Base-by-base conservation (phyloP, 371 early-diverging fungal species). In the Basidiobolus meristosporus region DNA sequence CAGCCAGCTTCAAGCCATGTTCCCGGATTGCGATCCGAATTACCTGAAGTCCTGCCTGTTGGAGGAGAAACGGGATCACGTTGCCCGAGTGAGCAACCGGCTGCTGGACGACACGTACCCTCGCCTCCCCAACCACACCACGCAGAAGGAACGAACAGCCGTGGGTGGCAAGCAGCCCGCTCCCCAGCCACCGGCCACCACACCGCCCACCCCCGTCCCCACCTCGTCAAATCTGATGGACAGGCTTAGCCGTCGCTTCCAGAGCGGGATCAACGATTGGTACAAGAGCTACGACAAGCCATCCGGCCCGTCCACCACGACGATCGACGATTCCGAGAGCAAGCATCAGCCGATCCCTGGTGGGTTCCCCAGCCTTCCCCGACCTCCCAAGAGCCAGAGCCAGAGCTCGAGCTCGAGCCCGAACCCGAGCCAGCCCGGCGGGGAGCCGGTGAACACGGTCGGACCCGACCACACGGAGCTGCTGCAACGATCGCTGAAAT, bases 21-120 rank as follows among this genome's bases (percentile, higher is more conserved):
- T 82, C 56, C 69, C 80, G 0, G 73, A 80, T 43, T 73, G 70
- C 19, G 77, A 80, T 36, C 62, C 63, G 19, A 57, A 59, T 1
- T 76, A 60, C 48, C 57, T 85, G 33, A 59, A 62, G 15, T 56
- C 69, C 19, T 46, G 63, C 1, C 32, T 80, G 7, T 49, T 57
- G 11, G 61, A 60, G 19, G 66, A 76, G 43, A 66, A 52, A 3
- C 47, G 56, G 7, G 61, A 73, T 21, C 72, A 71, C 49, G 65
- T 64, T 0, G 60, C 64, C 12, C 62, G 68, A 15, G 73, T 81
- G 1, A 65, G 73, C 23, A 63, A 69, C 39, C 56, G 57, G 43
- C 52, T 85, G 3, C 46, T 77, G 1, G 68, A 69, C 31, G 51
- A 56, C 11, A 57, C 61, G n/a, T 82, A 82, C 41, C 80, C 81